Evolutionary conservation across 2,329 filamentous ascomycete species (phyloP).

Genomic region (Trichoderma cornu-damae): DNA sequence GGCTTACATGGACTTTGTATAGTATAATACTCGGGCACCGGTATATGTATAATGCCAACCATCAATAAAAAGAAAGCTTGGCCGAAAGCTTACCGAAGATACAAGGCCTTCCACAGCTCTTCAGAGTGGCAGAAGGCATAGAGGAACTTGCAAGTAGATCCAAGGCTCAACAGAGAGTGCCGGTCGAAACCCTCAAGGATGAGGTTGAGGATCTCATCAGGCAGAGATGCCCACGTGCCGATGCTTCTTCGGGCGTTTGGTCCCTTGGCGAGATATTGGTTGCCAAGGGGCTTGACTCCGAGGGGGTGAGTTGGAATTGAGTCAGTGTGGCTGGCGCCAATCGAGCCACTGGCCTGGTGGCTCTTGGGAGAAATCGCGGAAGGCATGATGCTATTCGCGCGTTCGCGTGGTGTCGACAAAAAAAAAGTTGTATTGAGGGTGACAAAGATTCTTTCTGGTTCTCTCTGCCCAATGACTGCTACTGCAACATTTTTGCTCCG

Average conservation of each 20-base stretch:
- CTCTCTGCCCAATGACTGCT: conserved; percentile 1
- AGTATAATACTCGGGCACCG: no score
- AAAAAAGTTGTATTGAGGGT: neutral
- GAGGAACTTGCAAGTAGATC: conserved; percentile 75
- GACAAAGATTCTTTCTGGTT: neutral
- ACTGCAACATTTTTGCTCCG: neutral
- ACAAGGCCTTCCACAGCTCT: conserved; percentile 83
- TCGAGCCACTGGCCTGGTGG: conserved; percentile 31
- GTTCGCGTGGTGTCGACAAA: conserved; percentile 2
- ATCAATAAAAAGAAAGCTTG: neutral
- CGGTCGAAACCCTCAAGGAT: conserved; percentile 72
- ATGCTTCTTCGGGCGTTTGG: conserved; percentile 61
- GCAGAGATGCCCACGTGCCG: conserved; percentile 62
- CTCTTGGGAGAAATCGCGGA: neutral
- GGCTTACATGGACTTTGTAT: neutral
- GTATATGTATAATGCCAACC: neutral
- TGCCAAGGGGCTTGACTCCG: conserved; percentile 80
- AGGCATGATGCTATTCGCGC: conserved; percentile 10
- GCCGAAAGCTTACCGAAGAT: conserved; percentile 67
- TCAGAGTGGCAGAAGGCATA: conserved; percentile 81
- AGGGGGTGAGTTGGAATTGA: conserved; percentile 73
- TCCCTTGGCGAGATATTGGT: conserved; percentile 63
- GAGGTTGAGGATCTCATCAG: conserved; percentile 74
- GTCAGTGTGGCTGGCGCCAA: conserved; percentile 33
- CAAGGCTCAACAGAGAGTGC: conserved; percentile 57